These are phyloP conservation scores for Typha latifolia DNA, from an alignment of 176 grass and related monocot genomes.

Conservation along the genomic window DNA sequence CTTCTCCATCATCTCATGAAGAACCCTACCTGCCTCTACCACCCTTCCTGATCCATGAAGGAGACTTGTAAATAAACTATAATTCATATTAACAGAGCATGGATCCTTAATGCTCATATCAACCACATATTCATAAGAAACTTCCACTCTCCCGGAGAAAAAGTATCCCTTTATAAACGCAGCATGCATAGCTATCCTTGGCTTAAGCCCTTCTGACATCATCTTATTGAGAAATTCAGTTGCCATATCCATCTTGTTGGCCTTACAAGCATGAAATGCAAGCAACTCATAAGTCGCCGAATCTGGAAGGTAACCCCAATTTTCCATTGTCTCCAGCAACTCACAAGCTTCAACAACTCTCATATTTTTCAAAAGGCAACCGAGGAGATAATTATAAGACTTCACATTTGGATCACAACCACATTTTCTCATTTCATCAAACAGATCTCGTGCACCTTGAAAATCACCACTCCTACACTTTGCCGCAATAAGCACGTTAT, in stretches of 20 bases:
- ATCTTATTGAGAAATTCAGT: conserved; percentile 45
- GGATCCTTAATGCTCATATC: conserved; percentile 53
- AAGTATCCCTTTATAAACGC: conserved; percentile 82
- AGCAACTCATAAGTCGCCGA: conserved; percentile 54
- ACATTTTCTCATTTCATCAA: conserved; percentile 66
- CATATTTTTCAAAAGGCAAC: conserved; percentile 58
- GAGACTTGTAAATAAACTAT: conserved; percentile 57
- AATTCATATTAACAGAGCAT: conserved; percentile 55
- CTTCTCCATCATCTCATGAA: conserved; percentile 75
- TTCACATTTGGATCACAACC: conserved; percentile 50
- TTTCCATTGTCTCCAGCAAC: conserved; percentile 74
- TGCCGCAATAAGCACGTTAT: conserved; percentile 52
- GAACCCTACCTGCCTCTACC: conserved; percentile 47
- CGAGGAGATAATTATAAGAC: conserved; percentile 77
- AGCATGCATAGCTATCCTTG: conserved; percentile 53
- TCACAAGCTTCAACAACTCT: conserved; percentile 50
- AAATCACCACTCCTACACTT: conserved; percentile 59
- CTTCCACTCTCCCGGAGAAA: conserved; percentile 27
- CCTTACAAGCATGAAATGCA: conserved; percentile 56
- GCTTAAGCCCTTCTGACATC: conserved; percentile 42
- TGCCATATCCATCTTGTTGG: conserved; percentile 47
- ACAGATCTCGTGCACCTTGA: conserved; percentile 45
- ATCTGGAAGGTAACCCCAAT: conserved; percentile 27
- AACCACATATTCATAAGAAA: conserved; percentile 48
- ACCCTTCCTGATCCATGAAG: conserved; percentile 30